These are phyloP conservation scores for Taphrina populina DNA, from an alignment of 1,139 yeast species.

Conservation along the genomic window DNA sequence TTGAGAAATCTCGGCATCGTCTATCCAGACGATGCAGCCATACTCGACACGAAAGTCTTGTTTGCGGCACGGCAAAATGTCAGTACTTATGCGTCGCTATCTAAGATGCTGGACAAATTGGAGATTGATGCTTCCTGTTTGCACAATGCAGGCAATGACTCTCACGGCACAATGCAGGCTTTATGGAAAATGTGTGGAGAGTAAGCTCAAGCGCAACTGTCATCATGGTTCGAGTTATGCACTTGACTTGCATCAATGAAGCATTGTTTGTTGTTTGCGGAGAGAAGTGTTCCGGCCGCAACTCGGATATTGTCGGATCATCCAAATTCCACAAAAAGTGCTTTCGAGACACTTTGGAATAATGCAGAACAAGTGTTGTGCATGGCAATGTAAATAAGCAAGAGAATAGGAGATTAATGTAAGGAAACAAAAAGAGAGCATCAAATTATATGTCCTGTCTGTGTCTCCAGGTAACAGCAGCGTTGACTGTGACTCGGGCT, in stretches of 20 bases:
- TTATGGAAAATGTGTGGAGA: conserved; percentile 3
- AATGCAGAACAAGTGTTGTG: too few relatives aligned
- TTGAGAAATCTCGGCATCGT: neutral
- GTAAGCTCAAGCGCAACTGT: neutral
- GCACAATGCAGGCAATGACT: conserved; percentile 30
- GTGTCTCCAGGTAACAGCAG: too few relatives aligned
- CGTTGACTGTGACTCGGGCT: too few relatives aligned
- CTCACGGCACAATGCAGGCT: conserved; percentile 14
- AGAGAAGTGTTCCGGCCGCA: too few relatives aligned
- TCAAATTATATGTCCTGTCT: too few relatives aligned
- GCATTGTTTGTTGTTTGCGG: too few relatives aligned
- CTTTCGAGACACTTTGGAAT: neutral
- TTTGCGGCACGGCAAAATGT: conserved; percentile 11
- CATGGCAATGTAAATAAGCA: too few relatives aligned
- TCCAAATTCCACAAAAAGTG: neutral
- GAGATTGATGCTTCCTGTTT: neutral
- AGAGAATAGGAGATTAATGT: too few relatives aligned
- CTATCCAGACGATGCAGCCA: neutral
- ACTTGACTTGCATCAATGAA: too few relatives aligned
- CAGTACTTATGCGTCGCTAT: conserved; percentile 2
- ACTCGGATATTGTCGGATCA: neutral
- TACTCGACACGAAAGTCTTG: conserved; percentile 8
- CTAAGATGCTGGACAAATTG: conserved; percentile 7
- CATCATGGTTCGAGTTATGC: neutral
- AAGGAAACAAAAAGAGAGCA: too few relatives aligned